Conservation (phyloP, 108 stramenopile species). For the Asterionellopsis glacialis region DNA sequence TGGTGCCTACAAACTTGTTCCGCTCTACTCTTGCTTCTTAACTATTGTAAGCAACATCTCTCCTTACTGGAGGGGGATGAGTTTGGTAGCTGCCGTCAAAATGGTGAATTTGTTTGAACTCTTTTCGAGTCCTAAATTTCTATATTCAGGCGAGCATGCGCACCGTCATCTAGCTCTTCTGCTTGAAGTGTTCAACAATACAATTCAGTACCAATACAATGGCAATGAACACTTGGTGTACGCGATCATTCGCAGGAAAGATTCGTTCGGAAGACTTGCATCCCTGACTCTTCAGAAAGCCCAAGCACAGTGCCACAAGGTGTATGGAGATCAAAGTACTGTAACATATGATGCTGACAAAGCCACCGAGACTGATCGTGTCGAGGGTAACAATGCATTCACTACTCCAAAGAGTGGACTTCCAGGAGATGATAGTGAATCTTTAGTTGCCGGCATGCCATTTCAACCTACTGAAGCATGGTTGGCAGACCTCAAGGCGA, state of each 20-base stretch:
- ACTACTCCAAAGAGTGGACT: slow-evolving; percentile 43
- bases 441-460: slow-evolving; percentile 24
- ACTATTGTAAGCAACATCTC: slow-evolving; percentile 94
- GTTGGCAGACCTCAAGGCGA: slow-evolving; percentile 83
- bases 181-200: slow-evolving; percentile 96
- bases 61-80: slow-evolving; percentile 90
- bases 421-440: slow-evolving; percentile 35
- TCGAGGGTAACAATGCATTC: slow-evolving; percentile 44
- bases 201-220: slow-evolving; percentile 97
- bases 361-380: slow-evolving; percentile 21
- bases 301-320: slow-evolving; percentile 72
- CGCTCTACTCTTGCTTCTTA: slow-evolving; percentile 93
- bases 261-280: slow-evolving; percentile 74
- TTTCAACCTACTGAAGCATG: slow-evolving; percentile 84
- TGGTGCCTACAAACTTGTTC: slow-evolving; percentile 80
- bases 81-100: slow-evolving; percentile 88
- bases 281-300: slow-evolving; percentile 71
- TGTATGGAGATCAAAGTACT: slow-evolving; percentile 56
- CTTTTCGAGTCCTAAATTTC: slow-evolving; percentile 85
- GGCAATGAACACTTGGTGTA: slow-evolving; percentile 96
- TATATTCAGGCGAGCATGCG: slow-evolving; percentile 87
- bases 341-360: slow-evolving; percentile 57
- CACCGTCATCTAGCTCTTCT: slow-evolving; percentile 86
- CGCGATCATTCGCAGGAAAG: slow-evolving; percentile 90
- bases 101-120: slow-evolving; percentile 93